These are phyloP conservation scores for Beauveria sp. DNA, from an alignment of 2,329 filamentous ascomycete genomes.

Conservation along the genomic window DNA sequence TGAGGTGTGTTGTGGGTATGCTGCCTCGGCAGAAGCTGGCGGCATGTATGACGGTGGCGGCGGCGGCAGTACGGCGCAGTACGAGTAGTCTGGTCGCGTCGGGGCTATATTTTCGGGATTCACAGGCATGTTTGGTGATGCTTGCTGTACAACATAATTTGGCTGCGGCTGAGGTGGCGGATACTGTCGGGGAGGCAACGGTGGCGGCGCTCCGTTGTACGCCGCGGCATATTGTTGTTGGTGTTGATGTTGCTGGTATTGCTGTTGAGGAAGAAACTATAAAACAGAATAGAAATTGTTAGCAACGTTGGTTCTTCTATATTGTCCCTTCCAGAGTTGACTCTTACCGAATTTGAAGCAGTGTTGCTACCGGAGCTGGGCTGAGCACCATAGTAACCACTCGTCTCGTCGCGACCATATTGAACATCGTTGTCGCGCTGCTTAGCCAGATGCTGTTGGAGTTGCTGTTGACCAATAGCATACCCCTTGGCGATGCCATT, in stretches of 20 bases:
- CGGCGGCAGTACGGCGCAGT: constrained; percentile 3
- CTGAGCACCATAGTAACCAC: background rate
- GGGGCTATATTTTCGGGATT: background rate
- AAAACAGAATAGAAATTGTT: background rate
- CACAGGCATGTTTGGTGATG: background rate
- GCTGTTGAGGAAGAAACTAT: background rate
- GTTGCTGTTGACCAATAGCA: constrained; percentile 14
- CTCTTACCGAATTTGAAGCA: background rate
- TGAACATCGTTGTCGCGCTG: background rate
- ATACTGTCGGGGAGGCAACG: constrained; percentile 2
- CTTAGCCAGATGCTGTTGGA: constrained; percentile 14
- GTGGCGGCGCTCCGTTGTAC: background rate
- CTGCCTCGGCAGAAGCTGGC: background rate
- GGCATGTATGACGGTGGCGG: constrained; percentile 2
- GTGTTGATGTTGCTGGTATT: background rate
- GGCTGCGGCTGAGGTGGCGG: background rate
- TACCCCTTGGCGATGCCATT: constrained; percentile 14
- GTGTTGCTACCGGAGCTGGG: background rate
- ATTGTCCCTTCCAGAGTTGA: background rate
- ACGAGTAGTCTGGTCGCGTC: background rate
- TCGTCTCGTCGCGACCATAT: background rate
- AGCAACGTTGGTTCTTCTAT: background rate
- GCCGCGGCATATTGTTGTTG: background rate
- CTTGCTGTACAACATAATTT: background rate
- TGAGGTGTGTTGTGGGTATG: background rate